Evolutionary conservation across 208 protist genomes (phyloP), one percentile per base, ranked within the genome.

Genomic region (Blastocrithidia nonstop): DNA sequence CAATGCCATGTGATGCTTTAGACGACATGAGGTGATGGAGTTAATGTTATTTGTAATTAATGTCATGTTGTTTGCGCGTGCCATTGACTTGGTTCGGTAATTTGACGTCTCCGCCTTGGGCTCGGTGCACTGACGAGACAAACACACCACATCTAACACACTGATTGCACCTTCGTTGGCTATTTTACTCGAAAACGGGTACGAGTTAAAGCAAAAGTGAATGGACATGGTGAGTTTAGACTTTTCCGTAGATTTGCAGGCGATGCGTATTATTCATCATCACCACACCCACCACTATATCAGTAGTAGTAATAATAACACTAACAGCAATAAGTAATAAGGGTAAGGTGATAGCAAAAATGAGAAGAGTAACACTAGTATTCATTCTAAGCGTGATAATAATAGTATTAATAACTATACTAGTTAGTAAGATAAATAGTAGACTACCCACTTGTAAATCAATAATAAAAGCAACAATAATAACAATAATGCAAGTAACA

Each of bases 21-120:
- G 60, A 4, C 48, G 70, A 51, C 66, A 83, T 43, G 32, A 50
- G 23, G 24, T 54, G 27, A 62, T 63, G 11, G 49, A 65, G 22
- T n/a, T 66, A 33, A 49, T 92, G 27, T 47, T 87, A 37, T 19
- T 76, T 23, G 50, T 47, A 8, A 57, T 64, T n/a, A 66, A 61
- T 37, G 47, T 71, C 54, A 58, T 88, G 47, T 61, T 88, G 4
- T 32, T 63, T 29, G 61, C 61, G 16, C 69, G 74, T 5, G 51
- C 57, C 13, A 79, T 88, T 23, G 71, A 88, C 55, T 54, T 88
- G 3, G 61, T 80, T 13, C 61, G 82, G 8, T 71, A 84, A 49
- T 88, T 76, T 53, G 75, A 86, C 43, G 64, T 83, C 20, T 71
- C 69, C 27, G 38, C 65, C 52, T 36, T 62, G 17, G 77, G 74